Conservation (phyloP, 148 eudicot species). For the Amaranthus palmeri region DNA sequence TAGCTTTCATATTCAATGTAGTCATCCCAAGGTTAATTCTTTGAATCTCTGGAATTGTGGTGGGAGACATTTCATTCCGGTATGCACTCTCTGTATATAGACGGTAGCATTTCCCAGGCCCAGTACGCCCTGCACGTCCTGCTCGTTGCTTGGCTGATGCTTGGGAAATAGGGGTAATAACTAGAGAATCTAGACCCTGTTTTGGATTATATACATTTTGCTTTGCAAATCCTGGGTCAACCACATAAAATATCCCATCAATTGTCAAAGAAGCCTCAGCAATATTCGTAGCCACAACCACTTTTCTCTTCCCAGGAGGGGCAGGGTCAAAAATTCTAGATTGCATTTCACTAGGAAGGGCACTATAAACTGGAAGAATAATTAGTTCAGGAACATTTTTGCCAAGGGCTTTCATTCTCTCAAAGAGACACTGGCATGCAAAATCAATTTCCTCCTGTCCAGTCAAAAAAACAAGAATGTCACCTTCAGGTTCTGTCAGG, state of each 20-base stretch:
- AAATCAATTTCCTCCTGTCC: slow-evolving; percentile 96
- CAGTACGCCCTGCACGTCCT: slow-evolving; percentile 94
- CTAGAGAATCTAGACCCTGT: slow-evolving; percentile 72
- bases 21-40: slow-evolving; percentile 80
- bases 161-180: slow-evolving; percentile 77
- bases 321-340: slow-evolving; percentile 92
- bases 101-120: slow-evolving; percentile 92
- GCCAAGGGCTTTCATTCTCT: slow-evolving; percentile 86
- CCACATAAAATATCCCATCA: slow-evolving; percentile 86
- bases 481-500: slow-evolving; percentile 91
- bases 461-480: slow-evolving; percentile 77
- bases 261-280: slow-evolving; percentile 97
- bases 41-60: slow-evolving; percentile 82
- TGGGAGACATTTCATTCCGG: slow-evolving; percentile 89
- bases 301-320: slow-evolving; percentile 90
- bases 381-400: slow-evolving; percentile 80
- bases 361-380: slow-evolving; percentile 91
- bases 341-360: slow-evolving; percentile 96
- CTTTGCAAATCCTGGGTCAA: slow-evolving; percentile 88
- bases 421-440: slow-evolving; percentile 81
- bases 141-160: slow-evolving; percentile 92
- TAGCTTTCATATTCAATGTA: slow-evolving; percentile 73
- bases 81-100: slow-evolving; percentile 92
- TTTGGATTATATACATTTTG: slow-evolving; percentile 85
- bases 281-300: slow-evolving; percentile 93